Evolutionary conservation across 306 rosid species (phyloP), one percentile per base, ranked within the genome.

Genomic region (Lathyrus tuberosus): DNA sequence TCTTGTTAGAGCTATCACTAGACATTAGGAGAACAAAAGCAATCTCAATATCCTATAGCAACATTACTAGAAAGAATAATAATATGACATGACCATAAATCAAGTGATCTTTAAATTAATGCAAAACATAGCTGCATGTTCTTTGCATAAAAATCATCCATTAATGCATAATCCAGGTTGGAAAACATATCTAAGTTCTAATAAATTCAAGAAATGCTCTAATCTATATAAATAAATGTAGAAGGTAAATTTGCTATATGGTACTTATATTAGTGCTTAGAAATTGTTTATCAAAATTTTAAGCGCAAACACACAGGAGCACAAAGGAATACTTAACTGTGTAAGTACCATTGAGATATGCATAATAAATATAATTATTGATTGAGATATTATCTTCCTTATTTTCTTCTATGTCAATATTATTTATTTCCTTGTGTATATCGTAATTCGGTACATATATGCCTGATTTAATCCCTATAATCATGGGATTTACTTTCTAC

Each of bases 1-100:
- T 67, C 11, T 5, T 24, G 46, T n/a, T 37, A 57, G 78, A 48
- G 35, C 35, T 62, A 44, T 63, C 84, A 41, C 86, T 84, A 78
- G 56, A 74, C 38, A 82, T 76, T 59, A 70, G 43, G 61, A 70
- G 62, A 65, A 48, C 54, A 66, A 6, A 68, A 74, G 69, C 47
- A 26, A 40, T 41, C 41, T 67, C 69, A 76, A 28, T 33, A 70
- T 30, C 60, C 56, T 44, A 73, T 13, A 62, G 38, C 62, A 85
- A 17, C 35, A 24, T 30, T 11, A 37, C 52, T 3, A 43, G 57
- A 73, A 69, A 65, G 28, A 48, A 38, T 43, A 63, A 8, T 43
- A 63, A 8, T 57, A 28, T 13, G 71, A 69, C 62, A 49, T 73
- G 5, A 58, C 65, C 48, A 16, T 26, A 48, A 47, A 69, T 24